Evolutionary conservation across 2,329 filamentous ascomycete species (phyloP), one percentile per base, ranked within the genome.

Genomic region (Cladosporium halotolerans): DNA sequence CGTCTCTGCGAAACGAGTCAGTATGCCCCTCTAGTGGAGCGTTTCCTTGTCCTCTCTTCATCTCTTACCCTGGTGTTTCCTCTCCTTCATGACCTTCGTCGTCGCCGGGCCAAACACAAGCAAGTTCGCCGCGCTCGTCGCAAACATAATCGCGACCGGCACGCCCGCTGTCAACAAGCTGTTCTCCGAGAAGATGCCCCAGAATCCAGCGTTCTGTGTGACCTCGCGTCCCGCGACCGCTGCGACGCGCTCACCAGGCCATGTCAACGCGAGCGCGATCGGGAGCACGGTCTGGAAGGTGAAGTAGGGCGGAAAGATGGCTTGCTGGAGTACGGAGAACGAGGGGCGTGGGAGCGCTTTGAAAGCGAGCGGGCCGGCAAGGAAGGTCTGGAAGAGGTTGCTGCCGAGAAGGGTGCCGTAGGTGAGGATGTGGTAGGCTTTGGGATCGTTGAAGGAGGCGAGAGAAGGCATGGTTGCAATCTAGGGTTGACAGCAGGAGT

Each of bases 221-320:
- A 60, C 41, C 8, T 53, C 59, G 28, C 52, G 50, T 14, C 57
- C 58, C 39, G 61, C 66, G 3, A 61, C 56, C 8, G 57, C 57
- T 1, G 60, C 59, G 11, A 66, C 33, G 52, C 61, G 65, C 42
- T 77, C 78, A n/a, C 81, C 83, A 5, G 90, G 90, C 66, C 89
- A 92, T 4, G 92, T 96, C 52, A 95, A 67, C 16, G 86, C 85
- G 14, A 96, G 75, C 18, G 88, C 66, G 13, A 85, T 70, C 0
- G 93, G 89, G 1, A 92, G 75, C 5, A 79, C 77, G 3, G 89
- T 84, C 73, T 97, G 92, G 54, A 97, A 75, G 43, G 81, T 77
- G 70, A 97, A 97, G 77, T 95, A 99, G 63, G 89, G 79, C 33
- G 89, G 89, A 74, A 96, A 96, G 50, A 91, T 81, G 58, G 82